Base-by-base conservation (phyloP, 2,329 filamentous ascomycete genomes). In the Ascochyta fabae region DNA sequence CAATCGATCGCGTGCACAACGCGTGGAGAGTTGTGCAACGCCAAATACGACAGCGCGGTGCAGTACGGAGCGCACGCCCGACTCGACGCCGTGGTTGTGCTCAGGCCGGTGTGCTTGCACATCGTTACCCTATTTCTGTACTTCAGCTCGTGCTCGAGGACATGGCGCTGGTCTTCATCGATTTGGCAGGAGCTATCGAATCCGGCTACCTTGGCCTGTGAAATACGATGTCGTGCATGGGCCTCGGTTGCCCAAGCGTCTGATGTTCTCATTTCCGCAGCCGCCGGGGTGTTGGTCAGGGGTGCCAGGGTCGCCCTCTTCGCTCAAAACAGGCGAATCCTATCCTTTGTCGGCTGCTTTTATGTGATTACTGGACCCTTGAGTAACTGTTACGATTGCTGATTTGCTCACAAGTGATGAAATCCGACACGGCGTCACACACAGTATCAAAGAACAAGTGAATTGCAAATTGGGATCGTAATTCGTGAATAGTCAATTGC, bases 401-500 rank as follows among this genome's bases (percentile, higher is more conserved):
- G 19, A 36, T 50, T 46, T 36, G 40, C 12, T 40, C 13, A n/a
- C 4, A 34, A 26, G 12, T 29, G 29, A 36, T 40, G 16, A n/a
- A 5, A 42, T 29, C 26, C 13, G 35, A 42, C 9, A 45, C 31
- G 29, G 44, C 22, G 26, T 48, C 54, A 57, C 45, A 48, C 38
- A 35, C 33, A 4, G 4, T 43, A 34, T 57, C 54, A 57, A 49
- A 46, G 15, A 33, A n/a, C 6, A n/a, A 19, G 8, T 36, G 16
- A 22, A 10, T 13, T 53, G 54, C 55, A 44, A 36, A 49, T 42
- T 54, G 49, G 50, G 33, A 54, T 58, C 55, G 38, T 58, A 57
- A 57, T 50, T 58, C 55, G 50, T 58, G 49, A 58, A 58, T 53
- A 27, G 46, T 58, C 45, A 50, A 58, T 58, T 58, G 49, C 49